Base-by-base conservation (phyloP, 257 asterid species). In the Osmanthus fragrans region DNA sequence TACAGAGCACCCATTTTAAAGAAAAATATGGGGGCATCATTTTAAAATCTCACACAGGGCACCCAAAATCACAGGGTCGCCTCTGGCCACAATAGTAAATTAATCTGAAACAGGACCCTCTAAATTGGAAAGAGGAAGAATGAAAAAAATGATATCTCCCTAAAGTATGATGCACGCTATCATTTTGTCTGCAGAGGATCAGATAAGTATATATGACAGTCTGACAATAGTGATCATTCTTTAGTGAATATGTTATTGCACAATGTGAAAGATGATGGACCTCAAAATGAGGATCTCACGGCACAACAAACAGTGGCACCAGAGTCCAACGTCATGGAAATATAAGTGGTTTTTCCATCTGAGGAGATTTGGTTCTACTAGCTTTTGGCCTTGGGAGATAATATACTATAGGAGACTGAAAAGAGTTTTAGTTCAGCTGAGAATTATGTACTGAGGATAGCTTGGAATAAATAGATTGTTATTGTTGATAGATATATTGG, bases 311-410 rank as follows among this genome's bases (percentile, higher is more conserved):
- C 36, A 33, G 65, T 63, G 40, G 70, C 70, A n/a, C 78, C 77
- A 34, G 80, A 69, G 21, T 63, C 65, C 27, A 74, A 76, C 33
- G 58, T 56, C 37, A 85, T 82, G 79, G 94, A 90, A 67, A 34
- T 85, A 30, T 58, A 47, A 73, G 74, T 33, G 86, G 86, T 77
- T 77, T 81, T 86, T 74, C 47, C 83, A 25, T 63, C 86, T 23
- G 84, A 82, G 76, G 93, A 87, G 66, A 68, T 90, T 91, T 69
- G 93, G 93, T 79, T 88, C 90, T 58, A 89, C 91, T 69, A 83
- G 95, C 45, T 80, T 82, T 19, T 91, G 97, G 92, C 92, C 95
- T 56, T 88, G 93, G 90, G 89, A 83, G 70, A 83, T 89, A 39
- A 81, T 90, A 56, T 91, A 84, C 68, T 87, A 87, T 36, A 74